Evolutionary conservation across 768 basidiomycete genomes (phyloP).

Genomic region (Rhodotorula diobovata): DNA sequence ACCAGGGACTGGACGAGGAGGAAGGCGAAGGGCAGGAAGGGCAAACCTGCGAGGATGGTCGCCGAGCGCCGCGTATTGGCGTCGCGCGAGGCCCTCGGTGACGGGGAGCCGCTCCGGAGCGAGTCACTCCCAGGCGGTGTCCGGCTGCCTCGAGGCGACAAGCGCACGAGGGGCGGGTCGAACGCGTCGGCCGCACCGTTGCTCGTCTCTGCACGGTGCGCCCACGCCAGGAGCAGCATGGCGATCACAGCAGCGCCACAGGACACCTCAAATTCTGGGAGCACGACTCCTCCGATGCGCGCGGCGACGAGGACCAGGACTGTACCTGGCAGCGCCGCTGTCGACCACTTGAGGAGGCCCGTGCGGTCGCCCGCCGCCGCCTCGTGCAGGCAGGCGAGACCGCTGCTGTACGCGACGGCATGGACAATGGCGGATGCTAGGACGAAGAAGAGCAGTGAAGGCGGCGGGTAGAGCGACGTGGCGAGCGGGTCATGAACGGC

Average conservation of each 20-base stretch:
- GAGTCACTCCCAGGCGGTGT: too few species aligned
- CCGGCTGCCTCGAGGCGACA: too few species aligned
- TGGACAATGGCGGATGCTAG: not conserved
- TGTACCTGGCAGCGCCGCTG: too few species aligned
- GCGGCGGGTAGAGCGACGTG: not conserved
- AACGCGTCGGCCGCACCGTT: too few species aligned
- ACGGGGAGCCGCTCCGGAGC: too few species aligned
- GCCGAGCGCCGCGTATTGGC: too few species aligned
- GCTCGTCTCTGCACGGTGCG: too few species aligned
- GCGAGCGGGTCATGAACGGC: not conserved
- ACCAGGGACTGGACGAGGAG: not conserved
- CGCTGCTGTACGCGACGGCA: slow-evolving; percentile 1
- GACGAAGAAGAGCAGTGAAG: not conserved
- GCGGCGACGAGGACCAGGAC: not conserved
- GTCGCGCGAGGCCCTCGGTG: too few species aligned
- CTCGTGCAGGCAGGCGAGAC: not conserved
- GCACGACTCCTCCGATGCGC: not conserved
- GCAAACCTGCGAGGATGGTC: not conserved
- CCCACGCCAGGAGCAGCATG: too few species aligned
- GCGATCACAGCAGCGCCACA: too few species aligned
- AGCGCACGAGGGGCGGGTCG: too few species aligned
- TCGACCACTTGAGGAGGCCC: not conserved
- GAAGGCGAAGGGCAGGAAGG: slow-evolving; percentile 3
- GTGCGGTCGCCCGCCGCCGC: not conserved
- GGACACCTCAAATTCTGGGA: not conserved